Conservation (phyloP, 257 asterid genomes). For the Solanum chiquidenum region DNA sequence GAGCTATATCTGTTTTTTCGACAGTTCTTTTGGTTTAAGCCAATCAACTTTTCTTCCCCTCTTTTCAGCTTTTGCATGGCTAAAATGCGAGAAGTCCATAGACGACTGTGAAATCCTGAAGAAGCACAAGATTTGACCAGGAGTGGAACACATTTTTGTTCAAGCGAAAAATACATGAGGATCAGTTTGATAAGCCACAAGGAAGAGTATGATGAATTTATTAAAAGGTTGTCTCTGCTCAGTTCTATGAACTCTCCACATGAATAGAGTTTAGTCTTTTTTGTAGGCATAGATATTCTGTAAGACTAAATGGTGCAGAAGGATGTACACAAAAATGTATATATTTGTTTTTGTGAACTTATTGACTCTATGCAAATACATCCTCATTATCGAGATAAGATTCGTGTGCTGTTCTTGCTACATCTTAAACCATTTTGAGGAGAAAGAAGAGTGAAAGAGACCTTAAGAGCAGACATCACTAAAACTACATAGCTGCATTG, state of each 20-base stretch:
- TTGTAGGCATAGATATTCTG: background rate
- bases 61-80: conserved; percentile 74
- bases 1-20: background rate
- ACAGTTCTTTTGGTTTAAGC: background rate
- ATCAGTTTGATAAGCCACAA: conserved; percentile 57
- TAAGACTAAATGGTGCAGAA: background rate
- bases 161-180: conserved; percentile 48
- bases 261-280: background rate
- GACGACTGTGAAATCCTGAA: conserved; percentile 67
- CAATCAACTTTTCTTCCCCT: no score
- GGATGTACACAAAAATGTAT: background rate
- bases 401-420: background rate
- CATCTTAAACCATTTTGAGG: background rate
- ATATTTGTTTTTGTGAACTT: background rate
- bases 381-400: background rate
- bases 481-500: background rate
- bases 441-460: background rate
- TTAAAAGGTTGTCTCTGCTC: conserved; percentile 36
- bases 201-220: conserved; percentile 44
- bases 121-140: conserved; percentile 47
- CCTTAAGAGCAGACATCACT: background rate
- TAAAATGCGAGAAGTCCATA: conserved; percentile 54
- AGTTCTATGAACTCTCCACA: conserved; percentile 2
- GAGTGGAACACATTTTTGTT: conserved; percentile 69
- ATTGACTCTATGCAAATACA: background rate